Conservation (phyloP, 2,329 filamentous ascomycete genomes). For the Plenodomus lindquistii region DNA sequence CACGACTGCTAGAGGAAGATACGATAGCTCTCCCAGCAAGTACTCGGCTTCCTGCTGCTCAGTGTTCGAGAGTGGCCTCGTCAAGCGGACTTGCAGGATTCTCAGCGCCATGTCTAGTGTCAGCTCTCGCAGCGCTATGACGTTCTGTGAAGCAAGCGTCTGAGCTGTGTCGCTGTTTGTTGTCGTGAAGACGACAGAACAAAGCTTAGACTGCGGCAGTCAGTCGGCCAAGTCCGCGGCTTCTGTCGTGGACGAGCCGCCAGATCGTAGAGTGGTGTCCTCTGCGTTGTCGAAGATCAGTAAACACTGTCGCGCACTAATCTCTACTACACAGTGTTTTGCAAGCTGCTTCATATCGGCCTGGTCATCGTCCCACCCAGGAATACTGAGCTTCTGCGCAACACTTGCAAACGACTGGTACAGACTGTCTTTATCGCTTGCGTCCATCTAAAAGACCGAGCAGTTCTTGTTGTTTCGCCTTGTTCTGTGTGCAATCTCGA, state of each 20-base stretch:
- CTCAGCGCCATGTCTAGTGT: conserved; percentile 2
- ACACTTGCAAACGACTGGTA: conserved; percentile 40
- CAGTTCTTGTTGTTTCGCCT: conserved; percentile 40
- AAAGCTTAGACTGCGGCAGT: too few species aligned
- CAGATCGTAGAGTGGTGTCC: conserved; percentile 4
- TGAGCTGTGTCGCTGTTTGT: conserved; percentile 7
- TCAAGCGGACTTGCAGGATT: not conserved
- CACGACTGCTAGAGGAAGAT: conserved; percentile 18
- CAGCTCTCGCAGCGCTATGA: conserved; percentile 13
- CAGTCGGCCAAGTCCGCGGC: not conserved
- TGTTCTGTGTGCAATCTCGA: conserved; percentile 48
- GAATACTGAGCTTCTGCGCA: conserved; percentile 32
- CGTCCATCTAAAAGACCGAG: conserved; percentile 53
- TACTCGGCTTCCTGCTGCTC: conserved; percentile 8
- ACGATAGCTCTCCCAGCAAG: conserved; percentile 11
- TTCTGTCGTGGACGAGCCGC: conserved; percentile 5
- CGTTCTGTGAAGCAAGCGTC: conserved; percentile 7
- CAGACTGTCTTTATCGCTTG: conserved; percentile 45
- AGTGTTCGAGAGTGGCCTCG: not conserved
- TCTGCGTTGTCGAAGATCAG: conserved; percentile 32
- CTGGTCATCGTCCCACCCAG: conserved; percentile 13
- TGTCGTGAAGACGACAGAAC: conserved; percentile 5
- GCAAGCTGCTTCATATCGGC: conserved; percentile 12
- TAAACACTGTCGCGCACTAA: conserved; percentile 6
- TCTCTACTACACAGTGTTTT: conserved; percentile 3